These are phyloP conservation scores for Peniophora sp. DNA, from an alignment of 1,284 basidiomycete genomes.

Conservation along the genomic window DNA sequence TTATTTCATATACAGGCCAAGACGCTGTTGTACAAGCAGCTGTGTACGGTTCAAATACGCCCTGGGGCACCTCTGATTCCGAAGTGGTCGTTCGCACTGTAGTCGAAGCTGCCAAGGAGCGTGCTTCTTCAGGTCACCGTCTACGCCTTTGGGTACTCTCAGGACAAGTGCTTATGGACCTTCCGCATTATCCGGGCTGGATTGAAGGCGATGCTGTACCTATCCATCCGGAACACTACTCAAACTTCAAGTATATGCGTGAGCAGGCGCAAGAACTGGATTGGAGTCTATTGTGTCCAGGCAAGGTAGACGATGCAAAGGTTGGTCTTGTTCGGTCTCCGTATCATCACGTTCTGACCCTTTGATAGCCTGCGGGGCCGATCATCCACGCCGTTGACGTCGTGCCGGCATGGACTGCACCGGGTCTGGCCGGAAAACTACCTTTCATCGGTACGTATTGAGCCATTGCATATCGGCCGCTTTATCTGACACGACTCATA, in stretches of 20 bases:
- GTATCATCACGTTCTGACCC: not conserved
- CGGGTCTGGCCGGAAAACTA: not conserved
- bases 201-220: not conserved
- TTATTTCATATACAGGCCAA: not conserved
- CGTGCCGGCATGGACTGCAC: not conserved
- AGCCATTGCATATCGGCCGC: not conserved
- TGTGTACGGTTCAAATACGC: not conserved
- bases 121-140: not conserved
- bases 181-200: not conserved
- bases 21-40: not conserved
- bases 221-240: not conserved
- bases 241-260: not conserved
- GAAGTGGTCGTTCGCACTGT: not conserved
- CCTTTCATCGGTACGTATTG: not conserved
- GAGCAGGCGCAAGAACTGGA: not conserved
- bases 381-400: not conserved
- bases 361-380: not conserved
- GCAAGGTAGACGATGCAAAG: not conserved
- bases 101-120: not conserved
- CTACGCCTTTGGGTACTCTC: not conserved
- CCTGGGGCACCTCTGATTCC: not conserved
- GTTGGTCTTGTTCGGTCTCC: not conserved
- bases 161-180: not conserved
- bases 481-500: not conserved
- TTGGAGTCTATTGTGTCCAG: not conserved